These are phyloP conservation scores for Roridomyces roridus DNA, from an alignment of 768 basidiomycete genomes.

Conservation along the genomic window DNA sequence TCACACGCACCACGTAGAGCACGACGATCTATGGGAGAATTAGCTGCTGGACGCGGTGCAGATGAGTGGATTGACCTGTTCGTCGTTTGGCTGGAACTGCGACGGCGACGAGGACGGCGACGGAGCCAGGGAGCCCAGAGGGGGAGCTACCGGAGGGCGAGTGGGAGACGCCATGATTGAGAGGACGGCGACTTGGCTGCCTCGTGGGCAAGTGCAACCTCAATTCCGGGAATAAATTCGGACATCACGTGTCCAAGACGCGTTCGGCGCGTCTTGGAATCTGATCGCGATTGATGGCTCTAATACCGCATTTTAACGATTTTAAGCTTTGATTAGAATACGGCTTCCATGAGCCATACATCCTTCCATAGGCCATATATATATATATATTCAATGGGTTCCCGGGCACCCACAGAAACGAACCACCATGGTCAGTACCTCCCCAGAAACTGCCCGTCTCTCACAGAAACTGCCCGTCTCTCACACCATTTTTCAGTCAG, in stretches of 20 bases:
- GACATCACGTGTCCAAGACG: no score
- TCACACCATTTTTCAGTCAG: slow-evolving; percentile 38
- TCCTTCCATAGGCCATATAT: no score
- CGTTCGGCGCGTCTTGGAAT: no score
- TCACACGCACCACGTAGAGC: slow-evolving; percentile 70
- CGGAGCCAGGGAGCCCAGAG: slow-evolving; percentile 43
- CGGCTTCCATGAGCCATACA: no score
- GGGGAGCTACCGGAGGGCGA: slow-evolving; percentile 51
- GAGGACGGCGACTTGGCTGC: not conserved
- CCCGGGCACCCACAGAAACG: no score
- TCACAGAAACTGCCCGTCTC: no score
- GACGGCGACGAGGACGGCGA: slow-evolving; percentile 45
- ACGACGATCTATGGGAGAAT: slow-evolving; percentile 63
- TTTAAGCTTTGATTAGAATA: no score
- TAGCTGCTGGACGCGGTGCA: slow-evolving; percentile 14
- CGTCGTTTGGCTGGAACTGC: slow-evolving; percentile 65
- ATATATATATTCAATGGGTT: no score
- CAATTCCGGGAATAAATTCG: not conserved
- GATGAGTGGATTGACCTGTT: slow-evolving; percentile 60
- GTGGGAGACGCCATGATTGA: slow-evolving; percentile 35
- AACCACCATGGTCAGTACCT: no score
- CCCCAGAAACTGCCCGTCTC: no score
- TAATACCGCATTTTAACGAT: no score
- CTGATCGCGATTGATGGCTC: no score
- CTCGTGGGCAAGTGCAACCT: not conserved